Conservation (phyloP, 495 filamentous ascomycete species). For the Talaromyces adpressus region DNA sequence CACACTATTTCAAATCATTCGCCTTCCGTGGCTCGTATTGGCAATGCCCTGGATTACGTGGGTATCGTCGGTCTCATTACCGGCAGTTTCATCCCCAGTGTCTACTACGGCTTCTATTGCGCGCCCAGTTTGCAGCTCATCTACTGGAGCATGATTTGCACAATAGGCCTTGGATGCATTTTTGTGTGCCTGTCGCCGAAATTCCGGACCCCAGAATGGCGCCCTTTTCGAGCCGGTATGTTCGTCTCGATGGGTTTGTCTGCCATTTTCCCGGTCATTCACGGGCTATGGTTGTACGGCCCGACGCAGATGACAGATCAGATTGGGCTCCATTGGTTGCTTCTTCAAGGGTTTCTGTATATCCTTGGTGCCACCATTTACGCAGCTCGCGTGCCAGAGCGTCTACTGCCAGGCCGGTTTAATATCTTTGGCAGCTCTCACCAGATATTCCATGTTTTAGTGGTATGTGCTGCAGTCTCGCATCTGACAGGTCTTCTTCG, state of each 20-base stretch:
- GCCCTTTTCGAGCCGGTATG: constrained; percentile 84
- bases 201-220: constrained; percentile 75
- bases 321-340: constrained; percentile 80
- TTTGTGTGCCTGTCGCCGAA: constrained; percentile 66
- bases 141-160: constrained; percentile 77
- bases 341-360: constrained; percentile 75
- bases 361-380: constrained; percentile 81
- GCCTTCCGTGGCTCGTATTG: constrained; percentile 47
- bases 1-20: constrained; percentile 67
- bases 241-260: constrained; percentile 86
- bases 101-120: constrained; percentile 84
- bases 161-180: constrained; percentile 67
- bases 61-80: constrained; percentile 87
- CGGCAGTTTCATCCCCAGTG: constrained; percentile 76
- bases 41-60: constrained; percentile 79
- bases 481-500: constrained; percentile 51
- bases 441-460: constrained; percentile 60
- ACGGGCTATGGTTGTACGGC: constrained; percentile 62
- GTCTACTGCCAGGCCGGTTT: constrained; percentile 43
- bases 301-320: constrained; percentile 48
- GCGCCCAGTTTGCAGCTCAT: constrained; percentile 49
- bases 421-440: constrained; percentile 57
- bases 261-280: constrained; percentile 70
- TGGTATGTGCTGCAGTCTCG: constrained; percentile 50
- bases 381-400: constrained; percentile 52